phyloP scores from a whole-genome alignment of 371 early-diverging fungal genomes.

The Ordospora colligata region DNA sequence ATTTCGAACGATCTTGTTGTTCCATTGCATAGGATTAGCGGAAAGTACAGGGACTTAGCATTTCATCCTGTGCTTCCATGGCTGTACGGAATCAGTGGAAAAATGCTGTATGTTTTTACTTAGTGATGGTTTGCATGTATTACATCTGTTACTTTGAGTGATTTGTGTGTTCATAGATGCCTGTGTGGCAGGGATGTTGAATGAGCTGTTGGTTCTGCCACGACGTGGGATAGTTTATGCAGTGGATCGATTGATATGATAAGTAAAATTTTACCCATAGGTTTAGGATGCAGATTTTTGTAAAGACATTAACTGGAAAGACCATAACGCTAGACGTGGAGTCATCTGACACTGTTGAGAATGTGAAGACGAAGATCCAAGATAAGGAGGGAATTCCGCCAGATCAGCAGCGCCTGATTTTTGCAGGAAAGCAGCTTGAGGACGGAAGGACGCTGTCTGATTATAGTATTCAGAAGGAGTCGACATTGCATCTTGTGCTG shows the following conservation, averaged over 20 bases:
- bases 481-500: conserved; percentile 89
- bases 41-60: neutral
- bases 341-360: conserved; percentile 81
- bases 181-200: too few species aligned
- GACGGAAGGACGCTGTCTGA: conserved; percentile 67
- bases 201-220: neutral
- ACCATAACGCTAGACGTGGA: conserved; percentile 93
- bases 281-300: conserved; percentile 74
- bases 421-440: conserved; percentile 96
- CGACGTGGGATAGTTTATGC: neutral
- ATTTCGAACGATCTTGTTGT: neutral
- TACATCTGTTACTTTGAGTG: too few species aligned
- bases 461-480: conserved; percentile 80
- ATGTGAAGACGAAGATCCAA: conserved; percentile 90
- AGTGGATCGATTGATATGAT: neutral
- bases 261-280: conserved; percentile 14
- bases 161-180: too few species aligned
- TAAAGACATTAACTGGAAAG: conserved; percentile 93
- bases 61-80: neutral
- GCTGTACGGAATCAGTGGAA: neutral
- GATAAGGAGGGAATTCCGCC: conserved; percentile 98
- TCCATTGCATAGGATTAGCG: conserved; percentile 7
- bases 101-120: neutral
- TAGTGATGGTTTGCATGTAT: too few species aligned
- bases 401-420: conserved; percentile 98